phyloP scores from a whole-genome alignment of 1,284 basidiomycete genomes.

The Cutaneotrichosporon mucoides region DNA sequence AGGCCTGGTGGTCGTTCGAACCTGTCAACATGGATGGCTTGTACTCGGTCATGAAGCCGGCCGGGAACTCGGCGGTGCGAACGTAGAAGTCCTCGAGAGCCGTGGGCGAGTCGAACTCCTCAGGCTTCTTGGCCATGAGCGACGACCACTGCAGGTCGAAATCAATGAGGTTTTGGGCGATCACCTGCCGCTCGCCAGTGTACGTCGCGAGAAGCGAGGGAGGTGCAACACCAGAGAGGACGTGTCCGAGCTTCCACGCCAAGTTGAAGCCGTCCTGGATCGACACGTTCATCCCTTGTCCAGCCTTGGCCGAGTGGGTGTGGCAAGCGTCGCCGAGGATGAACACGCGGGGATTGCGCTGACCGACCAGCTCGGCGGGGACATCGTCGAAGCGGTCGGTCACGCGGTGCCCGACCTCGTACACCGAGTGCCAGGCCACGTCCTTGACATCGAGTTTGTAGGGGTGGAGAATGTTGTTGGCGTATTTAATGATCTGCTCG shows the following conservation, averaged over 20 bases:
- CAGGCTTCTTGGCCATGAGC: conserved; percentile 56
- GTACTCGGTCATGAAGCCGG: conserved; percentile 15
- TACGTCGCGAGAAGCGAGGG: conserved; percentile 62
- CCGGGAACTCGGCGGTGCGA: conserved; percentile 34
- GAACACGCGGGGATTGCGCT: conserved; percentile 20
- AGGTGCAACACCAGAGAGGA: conserved; percentile 60
- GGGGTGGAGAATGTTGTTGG: conserved; percentile 63
- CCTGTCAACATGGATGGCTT: conserved; percentile 4
- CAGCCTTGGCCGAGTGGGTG: conserved; percentile 37
- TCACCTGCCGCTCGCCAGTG: conserved; percentile 19
- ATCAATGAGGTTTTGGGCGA: conserved; percentile 63
- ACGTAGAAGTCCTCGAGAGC: conserved; percentile 46
- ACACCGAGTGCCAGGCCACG: conserved; percentile 39
- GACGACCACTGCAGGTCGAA: conserved; percentile 71
- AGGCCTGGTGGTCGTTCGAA: background rate
- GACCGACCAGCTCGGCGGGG: conserved; percentile 7
- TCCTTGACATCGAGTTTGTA: conserved; percentile 56
- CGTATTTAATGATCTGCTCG: conserved; percentile 59
- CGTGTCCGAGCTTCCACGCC: conserved; percentile 53
- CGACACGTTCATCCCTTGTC: conserved; percentile 42
- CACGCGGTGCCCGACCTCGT: conserved; percentile 52
- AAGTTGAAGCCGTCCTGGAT: conserved; percentile 42
- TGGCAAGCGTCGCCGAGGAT: conserved; percentile 40
- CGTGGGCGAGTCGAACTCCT: conserved; percentile 4
- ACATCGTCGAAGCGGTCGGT: conserved; percentile 19